A percentile compares a stretch with the other conserved stretches of the same genome.
Conservation (phyloP, 495 filamentous ascomycete genomes). For the Cryomyces minteri region DNA sequence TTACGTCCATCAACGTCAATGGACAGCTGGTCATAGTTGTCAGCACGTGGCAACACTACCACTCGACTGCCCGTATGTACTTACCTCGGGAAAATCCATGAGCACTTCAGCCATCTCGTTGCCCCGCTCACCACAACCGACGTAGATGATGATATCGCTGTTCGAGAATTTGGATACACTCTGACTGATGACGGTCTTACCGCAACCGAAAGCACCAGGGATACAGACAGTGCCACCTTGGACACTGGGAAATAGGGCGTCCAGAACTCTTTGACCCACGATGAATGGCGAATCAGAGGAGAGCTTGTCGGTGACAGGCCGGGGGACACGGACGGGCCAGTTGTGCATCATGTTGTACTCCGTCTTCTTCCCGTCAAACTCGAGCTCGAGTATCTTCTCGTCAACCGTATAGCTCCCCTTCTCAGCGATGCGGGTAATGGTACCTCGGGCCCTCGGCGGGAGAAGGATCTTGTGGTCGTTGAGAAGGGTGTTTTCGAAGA, state of each 20-base stretch:
- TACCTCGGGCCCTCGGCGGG: slow-evolving; percentile 79
- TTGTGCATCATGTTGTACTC: slow-evolving; percentile 95
- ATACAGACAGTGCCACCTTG: slow-evolving; percentile 97
- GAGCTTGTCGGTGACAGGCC: slow-evolving; percentile 77
- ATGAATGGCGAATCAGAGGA: slow-evolving; percentile 77
- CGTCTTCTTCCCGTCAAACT: slow-evolving; percentile 90
- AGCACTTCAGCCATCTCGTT: slow-evolving; percentile 99
- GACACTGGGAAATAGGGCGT: slow-evolving; percentile 94
- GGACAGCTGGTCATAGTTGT: slow-evolving; percentile 37
- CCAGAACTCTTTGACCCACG: slow-evolving; percentile 89
- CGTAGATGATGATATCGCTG: slow-evolving; percentile 96
- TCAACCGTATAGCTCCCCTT: slow-evolving; percentile 88
- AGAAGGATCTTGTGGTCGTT: slow-evolving; percentile 88
- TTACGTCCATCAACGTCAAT: slow-evolving; percentile 81
- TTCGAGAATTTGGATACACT: slow-evolving; percentile 99
- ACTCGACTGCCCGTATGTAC: neutral
- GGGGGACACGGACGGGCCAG: slow-evolving; percentile 96
- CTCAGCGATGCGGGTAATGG: slow-evolving; percentile 73
- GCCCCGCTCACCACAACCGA: slow-evolving; percentile 93
- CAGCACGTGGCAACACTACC: neutral
- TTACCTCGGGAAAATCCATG: slow-evolving; percentile 91
- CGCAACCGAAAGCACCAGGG: slow-evolving; percentile 95
- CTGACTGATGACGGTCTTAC: slow-evolving; percentile 98
- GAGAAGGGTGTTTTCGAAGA: slow-evolving; percentile 91
- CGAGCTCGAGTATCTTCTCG: slow-evolving; percentile 86